Percentiles rank a stretch among this genome's conserved stretches.
These are phyloP conservation scores for Evernia prunastri DNA, from an alignment of 495 filamentous ascomycete species.

Conservation along the genomic window DNA sequence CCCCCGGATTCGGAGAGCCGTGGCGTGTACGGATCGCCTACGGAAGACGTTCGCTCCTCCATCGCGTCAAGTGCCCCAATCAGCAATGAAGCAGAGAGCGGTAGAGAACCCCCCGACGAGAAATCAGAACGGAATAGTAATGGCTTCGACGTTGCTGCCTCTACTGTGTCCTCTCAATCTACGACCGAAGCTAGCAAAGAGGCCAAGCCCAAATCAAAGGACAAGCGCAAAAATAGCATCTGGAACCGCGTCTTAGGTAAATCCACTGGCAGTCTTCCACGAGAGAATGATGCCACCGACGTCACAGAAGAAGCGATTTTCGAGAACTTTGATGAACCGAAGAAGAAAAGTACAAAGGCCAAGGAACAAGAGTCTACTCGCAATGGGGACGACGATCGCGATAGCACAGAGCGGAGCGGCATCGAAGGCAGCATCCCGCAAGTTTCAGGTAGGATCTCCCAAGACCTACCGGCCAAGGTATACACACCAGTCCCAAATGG, in stretches of 20 bases:
- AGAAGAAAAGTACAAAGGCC: constrained; percentile 43
- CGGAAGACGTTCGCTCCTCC: constrained; percentile 30
- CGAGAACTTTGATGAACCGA: constrained; percentile 31
- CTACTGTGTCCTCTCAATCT: constrained; percentile 35
- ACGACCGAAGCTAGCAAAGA: constrained; percentile 32
- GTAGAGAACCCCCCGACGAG: constrained; percentile 28
- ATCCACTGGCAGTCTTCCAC: constrained; percentile 9
- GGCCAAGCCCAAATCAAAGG: constrained; percentile 30
- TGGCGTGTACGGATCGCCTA: constrained; percentile 28
- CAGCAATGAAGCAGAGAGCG: constrained; percentile 23
- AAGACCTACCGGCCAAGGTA: constrained; percentile 27
- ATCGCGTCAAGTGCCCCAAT: constrained; percentile 22
- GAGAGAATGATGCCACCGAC: constrained; percentile 7
- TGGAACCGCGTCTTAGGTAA: constrained; percentile 31
- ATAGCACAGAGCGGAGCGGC: constrained; percentile 19
- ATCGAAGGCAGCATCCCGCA: constrained; percentile 3
- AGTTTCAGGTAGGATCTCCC: constrained; percentile 26
- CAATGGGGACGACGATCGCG: constrained; percentile 29
- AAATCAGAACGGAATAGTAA: constrained; percentile 29
- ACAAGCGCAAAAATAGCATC: constrained; percentile 34
- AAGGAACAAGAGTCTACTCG: constrained; percentile 34
- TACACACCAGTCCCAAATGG: constrained; percentile 17
- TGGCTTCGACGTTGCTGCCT: constrained; percentile 33
- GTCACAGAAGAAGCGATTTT: constrained; percentile 25
- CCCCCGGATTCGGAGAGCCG: constrained; percentile 26